A percentile compares a stretch with the other conserved stretches of the same genome.
Evolutionary conservation across 805 yeast species (phyloP).

Genomic region (Ogataea henricii): DNA sequence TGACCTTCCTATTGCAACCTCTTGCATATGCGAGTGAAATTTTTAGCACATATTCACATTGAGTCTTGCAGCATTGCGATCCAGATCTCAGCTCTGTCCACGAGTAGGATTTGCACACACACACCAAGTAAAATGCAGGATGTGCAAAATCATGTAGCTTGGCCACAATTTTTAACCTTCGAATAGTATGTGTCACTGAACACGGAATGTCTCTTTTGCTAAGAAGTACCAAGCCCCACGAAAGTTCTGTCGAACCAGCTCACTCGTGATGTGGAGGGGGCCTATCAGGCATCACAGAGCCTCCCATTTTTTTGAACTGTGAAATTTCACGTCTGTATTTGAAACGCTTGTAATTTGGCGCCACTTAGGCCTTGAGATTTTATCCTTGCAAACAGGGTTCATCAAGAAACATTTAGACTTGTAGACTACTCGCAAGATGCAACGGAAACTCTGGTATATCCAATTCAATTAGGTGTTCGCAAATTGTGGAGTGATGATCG

Average conservation of each 20-base stretch:
- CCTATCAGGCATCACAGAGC: no score
- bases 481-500: neutral
- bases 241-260: no score
- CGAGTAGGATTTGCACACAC: neutral
- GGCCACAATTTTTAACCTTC: neutral
- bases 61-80: neutral
- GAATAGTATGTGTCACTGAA: neutral
- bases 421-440: no score
- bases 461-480: neutral
- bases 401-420: no score
- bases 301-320: no score
- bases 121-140: neutral
- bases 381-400: no score
- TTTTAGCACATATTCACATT: neutral
- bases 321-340: no score
- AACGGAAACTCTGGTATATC: no score
- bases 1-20: neutral
- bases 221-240: no score
- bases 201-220: neutral
- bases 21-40: constrained; percentile 1
- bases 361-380: no score
- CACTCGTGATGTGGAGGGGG: no score
- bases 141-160: neutral
- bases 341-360: no score
- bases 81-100: constrained; percentile 1